Evolutionary conservation across 163 green algal species (phyloP).

Genomic region (Scenedesmus sp.): DNA sequence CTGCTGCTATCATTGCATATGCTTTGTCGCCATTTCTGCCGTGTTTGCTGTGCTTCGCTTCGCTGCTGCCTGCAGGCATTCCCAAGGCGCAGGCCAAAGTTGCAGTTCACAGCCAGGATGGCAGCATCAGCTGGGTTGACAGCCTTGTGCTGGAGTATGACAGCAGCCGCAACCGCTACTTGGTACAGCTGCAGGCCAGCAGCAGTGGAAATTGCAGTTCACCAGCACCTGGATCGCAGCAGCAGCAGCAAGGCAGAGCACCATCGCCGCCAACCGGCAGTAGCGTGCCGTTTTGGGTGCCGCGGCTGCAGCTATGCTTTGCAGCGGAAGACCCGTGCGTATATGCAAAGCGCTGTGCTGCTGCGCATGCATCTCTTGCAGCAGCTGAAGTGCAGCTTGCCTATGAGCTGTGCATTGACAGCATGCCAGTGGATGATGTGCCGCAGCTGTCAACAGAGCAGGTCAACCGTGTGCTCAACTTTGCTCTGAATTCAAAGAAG

Average conservation of each 20-base stretch:
- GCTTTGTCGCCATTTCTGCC: neutral
- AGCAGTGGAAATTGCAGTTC: neutral
- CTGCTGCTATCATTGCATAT: neutral
- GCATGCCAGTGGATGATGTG: slow-evolving; percentile 88
- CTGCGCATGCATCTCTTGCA: slow-evolving; percentile 60
- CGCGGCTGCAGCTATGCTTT: slow-evolving; percentile 80
- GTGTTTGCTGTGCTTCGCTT: neutral
- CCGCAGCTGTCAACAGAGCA: slow-evolving; percentile 78
- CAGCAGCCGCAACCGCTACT: slow-evolving; percentile 18
- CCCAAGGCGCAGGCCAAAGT: slow-evolving; percentile 13
- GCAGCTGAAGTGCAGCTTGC: slow-evolving; percentile 69
- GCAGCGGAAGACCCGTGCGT: slow-evolving; percentile 79
- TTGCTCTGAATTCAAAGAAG: slow-evolving; percentile 77
- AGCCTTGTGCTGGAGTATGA: slow-evolving; percentile 34
- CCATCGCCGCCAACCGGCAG: neutral
- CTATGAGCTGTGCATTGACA: slow-evolving; percentile 83
- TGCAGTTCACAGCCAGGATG: neutral
- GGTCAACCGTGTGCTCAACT: slow-evolving; percentile 65
- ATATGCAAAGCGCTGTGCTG: slow-evolving; percentile 72
- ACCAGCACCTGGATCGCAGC: slow-evolving; percentile 12
- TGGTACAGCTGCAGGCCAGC: slow-evolving; percentile 46
- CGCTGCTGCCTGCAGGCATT: slow-evolving; percentile 17
- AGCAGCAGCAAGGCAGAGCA: slow-evolving; percentile 15
- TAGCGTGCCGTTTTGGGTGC: slow-evolving; percentile 63
- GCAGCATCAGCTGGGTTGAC: slow-evolving; percentile 16